phyloP scores from a whole-genome alignment of 176 grass and related monocot genomes.

The Avena eriantha region DNA sequence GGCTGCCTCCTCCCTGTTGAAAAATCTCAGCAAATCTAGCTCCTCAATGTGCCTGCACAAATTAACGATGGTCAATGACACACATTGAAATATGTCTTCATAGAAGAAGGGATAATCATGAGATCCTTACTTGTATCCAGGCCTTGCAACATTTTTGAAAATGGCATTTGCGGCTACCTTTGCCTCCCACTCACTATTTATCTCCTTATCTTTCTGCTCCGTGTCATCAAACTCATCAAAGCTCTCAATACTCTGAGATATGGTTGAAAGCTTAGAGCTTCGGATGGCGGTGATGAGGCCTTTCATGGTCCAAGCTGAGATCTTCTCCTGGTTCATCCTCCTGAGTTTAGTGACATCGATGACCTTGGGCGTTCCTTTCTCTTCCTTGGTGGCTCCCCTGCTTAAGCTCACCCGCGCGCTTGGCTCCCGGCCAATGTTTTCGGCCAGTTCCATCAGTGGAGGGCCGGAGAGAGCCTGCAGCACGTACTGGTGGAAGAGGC shows the following conservation, averaged over 20 bases:
- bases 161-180: constrained; percentile 69
- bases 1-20: constrained; percentile 74
- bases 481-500: constrained; percentile 88
- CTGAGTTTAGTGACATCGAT: constrained; percentile 80
- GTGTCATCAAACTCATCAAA: constrained; percentile 67
- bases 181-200: constrained; percentile 84
- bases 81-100: constrained; percentile 16
- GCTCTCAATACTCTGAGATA: constrained; percentile 82
- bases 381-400: constrained; percentile 45
- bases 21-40: constrained; percentile 87
- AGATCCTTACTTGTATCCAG: constrained; percentile 63
- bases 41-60: constrained; percentile 74
- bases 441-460: constrained; percentile 80
- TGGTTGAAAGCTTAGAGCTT: constrained; percentile 77
- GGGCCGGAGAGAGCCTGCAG: constrained; percentile 82
- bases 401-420: constrained; percentile 72
- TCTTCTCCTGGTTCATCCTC: constrained; percentile 86
- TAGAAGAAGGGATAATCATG: constrained; percentile 14
- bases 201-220: constrained; percentile 85
- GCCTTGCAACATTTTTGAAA: constrained; percentile 90
- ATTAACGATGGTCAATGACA: constrained; percentile 4
- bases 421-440: constrained; percentile 66
- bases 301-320: constrained; percentile 96
- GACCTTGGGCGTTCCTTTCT: constrained; percentile 52
- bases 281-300: constrained; percentile 70